Evolutionary conservation across 768 basidiomycete species (phyloP).

Genomic region (Tricholoma sp.): DNA sequence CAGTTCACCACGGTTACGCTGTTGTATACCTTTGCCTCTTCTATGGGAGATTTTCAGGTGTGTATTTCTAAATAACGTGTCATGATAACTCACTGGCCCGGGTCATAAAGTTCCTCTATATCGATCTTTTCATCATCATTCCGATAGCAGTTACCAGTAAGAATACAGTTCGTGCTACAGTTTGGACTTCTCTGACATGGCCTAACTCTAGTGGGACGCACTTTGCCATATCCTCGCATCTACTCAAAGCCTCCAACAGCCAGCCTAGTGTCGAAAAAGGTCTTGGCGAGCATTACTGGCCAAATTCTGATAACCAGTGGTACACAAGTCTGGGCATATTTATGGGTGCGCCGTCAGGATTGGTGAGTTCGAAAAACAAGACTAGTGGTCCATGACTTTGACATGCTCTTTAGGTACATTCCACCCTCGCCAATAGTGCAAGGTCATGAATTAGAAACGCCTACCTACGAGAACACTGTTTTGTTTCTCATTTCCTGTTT

Average conservation of each 20-base stretch:
- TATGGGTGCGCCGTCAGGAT: conserved; percentile 79
- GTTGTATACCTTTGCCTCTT: conserved; percentile 94
- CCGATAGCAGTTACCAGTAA: conserved; percentile 94
- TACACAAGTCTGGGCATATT: conserved; percentile 81
- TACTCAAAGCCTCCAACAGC: conserved; percentile 91
- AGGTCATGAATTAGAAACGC: conserved; percentile 71
- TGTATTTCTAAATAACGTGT: conserved; percentile 14
- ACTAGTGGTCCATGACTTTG: neutral
- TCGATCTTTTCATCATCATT: conserved; percentile 97
- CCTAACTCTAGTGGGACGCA: conserved; percentile 79
- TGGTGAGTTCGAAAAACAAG: conserved; percentile 53
- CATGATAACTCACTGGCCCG: conserved; percentile 8
- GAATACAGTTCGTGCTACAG: conserved; percentile 24
- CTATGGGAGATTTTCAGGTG: conserved; percentile 94
- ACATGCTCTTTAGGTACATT: conserved; percentile 57
- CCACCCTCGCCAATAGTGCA: conserved; percentile 52
- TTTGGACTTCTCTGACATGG: conserved; percentile 6
- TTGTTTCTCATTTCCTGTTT: conserved; percentile 95
- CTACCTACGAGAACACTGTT: conserved; percentile 88
- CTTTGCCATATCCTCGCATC: conserved; percentile 82
- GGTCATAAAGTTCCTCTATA: conserved; percentile 77
- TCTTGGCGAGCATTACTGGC: conserved; percentile 87
- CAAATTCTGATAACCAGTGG: conserved; percentile 84
- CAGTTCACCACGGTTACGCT: conserved; percentile 98
- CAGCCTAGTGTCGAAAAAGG: conserved; percentile 92